Conservation (phyloP, 2,329 filamentous ascomycete species). For the Peltaster fructicola region DNA sequence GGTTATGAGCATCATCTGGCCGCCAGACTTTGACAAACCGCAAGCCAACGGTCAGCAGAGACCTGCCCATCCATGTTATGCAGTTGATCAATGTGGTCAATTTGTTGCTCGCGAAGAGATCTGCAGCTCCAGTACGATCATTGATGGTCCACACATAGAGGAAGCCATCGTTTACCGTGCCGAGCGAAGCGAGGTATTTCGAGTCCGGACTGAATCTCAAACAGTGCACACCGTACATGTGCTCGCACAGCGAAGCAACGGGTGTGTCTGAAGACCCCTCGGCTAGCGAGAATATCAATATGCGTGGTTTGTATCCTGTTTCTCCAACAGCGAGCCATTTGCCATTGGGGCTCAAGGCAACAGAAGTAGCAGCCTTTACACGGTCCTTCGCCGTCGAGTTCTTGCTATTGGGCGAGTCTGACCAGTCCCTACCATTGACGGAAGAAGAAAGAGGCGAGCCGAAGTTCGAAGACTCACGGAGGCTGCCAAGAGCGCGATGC, state of each 20-base stretch:
- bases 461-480: slow-evolving; percentile 25
- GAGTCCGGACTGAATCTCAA: slow-evolving; percentile 82
- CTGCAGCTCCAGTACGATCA: slow-evolving; percentile 61
- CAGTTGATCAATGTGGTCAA: slow-evolving; percentile 74
- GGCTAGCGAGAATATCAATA: slow-evolving; percentile 70
- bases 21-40: slow-evolving; percentile 91
- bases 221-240: slow-evolving; percentile 73
- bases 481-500: slow-evolving; percentile 8
- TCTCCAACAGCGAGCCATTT: slow-evolving; percentile 83
- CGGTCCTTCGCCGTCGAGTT: slow-evolving; percentile 80
- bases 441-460: slow-evolving; percentile 24
- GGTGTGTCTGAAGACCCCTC: slow-evolving; percentile 66
- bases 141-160: slow-evolving; percentile 83
- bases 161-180: slow-evolving; percentile 80
- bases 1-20: slow-evolving; percentile 44
- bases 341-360: slow-evolving; percentile 75
- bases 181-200: slow-evolving; percentile 72
- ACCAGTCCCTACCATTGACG: slow-evolving; percentile 29
- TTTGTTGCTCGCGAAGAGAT: slow-evolving; percentile 70
- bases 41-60: slow-evolving; percentile 69
- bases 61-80: slow-evolving; percentile 81
- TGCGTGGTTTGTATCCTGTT: slow-evolving; percentile 79
- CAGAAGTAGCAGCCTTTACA: slow-evolving; percentile 84
- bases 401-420: slow-evolving; percentile 45
- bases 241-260: slow-evolving; percentile 71